Conservation (phyloP, 441 rosid genomes). For the Capsella rubella region DNA sequence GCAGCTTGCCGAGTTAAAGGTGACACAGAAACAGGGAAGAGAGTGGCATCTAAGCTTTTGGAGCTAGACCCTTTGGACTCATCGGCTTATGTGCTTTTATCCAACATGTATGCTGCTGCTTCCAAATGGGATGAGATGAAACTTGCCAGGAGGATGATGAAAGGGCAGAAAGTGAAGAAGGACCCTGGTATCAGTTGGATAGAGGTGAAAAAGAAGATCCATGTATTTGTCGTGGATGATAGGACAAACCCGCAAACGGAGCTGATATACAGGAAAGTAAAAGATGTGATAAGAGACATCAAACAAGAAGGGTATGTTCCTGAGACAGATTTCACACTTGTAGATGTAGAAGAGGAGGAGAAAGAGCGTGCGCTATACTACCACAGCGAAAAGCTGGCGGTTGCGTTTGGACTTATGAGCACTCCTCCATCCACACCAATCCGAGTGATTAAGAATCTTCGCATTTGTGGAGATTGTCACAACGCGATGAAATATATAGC, state of each 20-base stretch:
- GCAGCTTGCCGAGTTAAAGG: slow-evolving; percentile 54
- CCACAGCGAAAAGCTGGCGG: slow-evolving; percentile 58
- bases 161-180: slow-evolving; percentile 47
- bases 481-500: slow-evolving; percentile 49
- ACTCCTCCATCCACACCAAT: slow-evolving; percentile 46
- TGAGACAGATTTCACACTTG: slow-evolving; percentile 48
- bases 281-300: slow-evolving; percentile 46
- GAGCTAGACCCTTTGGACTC: slow-evolving; percentile 53
- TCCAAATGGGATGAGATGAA: slow-evolving; percentile 52
- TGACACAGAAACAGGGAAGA: slow-evolving; percentile 51
- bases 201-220: slow-evolving; percentile 50
- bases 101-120: slow-evolving; percentile 54
- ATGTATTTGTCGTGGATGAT: slow-evolving; percentile 55
- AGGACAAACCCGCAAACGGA: slow-evolving; percentile 45
- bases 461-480: slow-evolving; percentile 57
- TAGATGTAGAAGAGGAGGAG: slow-evolving; percentile 55
- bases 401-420: slow-evolving; percentile 51
- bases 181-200: slow-evolving; percentile 58
- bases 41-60: slow-evolving; percentile 48
- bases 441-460: slow-evolving; percentile 55
- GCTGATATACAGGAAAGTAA: slow-evolving; percentile 46
- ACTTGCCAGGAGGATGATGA: slow-evolving; percentile 48
- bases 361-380: slow-evolving; percentile 47
- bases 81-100: slow-evolving; percentile 53
- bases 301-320: slow-evolving; percentile 53